Conservation (phyloP, 306 rosid species). For the Cicer bijugum region DNA sequence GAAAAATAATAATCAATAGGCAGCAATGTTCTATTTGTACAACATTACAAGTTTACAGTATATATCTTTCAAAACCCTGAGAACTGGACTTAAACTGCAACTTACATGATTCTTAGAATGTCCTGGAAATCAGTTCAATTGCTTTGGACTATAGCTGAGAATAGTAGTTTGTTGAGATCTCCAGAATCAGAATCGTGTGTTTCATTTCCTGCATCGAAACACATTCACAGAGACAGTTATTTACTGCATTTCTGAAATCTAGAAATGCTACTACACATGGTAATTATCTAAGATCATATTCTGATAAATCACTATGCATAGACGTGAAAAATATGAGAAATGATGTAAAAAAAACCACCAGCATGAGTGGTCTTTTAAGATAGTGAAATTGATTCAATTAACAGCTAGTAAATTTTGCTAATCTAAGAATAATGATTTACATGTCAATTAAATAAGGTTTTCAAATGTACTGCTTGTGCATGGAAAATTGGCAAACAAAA, state of each 20-base stretch:
- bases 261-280: neutral
- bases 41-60: constrained; percentile 11
- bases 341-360: neutral
- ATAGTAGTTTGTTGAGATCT: constrained; percentile 77
- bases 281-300: constrained; percentile 17
- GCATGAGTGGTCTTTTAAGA: constrained; percentile 29
- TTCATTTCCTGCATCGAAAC: constrained; percentile 67
- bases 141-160: constrained; percentile 74
- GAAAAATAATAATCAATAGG: constrained; percentile 3
- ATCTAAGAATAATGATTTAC: constrained; percentile 25
- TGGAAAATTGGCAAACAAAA: constrained; percentile 27
- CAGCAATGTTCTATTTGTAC: constrained; percentile 21
- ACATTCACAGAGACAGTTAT: constrained; percentile 1
- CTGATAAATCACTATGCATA: neutral
- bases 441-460: constrained; percentile 20
- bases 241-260: constrained; percentile 6
- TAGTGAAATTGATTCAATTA: constrained; percentile 22
- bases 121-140: constrained; percentile 44
- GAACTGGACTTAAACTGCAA: constrained; percentile 20
- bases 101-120: neutral
- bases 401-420: constrained; percentile 28
- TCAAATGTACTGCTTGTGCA: neutral
- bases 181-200: constrained; percentile 52
- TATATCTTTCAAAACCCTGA: neutral
- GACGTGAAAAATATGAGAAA: constrained; percentile 19